Conservation (phyloP, 352 stramenopile species). For the Globisporangium cederbergense region DNA sequence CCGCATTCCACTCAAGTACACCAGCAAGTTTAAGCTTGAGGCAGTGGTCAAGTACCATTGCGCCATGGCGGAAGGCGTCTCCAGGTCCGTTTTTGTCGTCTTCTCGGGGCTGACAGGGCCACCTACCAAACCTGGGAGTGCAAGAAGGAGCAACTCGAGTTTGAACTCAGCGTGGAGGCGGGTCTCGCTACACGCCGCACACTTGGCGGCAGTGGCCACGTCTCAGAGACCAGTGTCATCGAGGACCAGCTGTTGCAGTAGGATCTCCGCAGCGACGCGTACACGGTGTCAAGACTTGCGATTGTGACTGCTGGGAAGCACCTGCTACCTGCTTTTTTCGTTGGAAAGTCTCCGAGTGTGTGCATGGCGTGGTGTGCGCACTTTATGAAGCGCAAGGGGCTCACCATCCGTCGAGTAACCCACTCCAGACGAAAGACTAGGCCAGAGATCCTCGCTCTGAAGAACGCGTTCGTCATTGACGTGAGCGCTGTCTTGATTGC, state of each 20-base stretch:
- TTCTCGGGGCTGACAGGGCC: background rate
- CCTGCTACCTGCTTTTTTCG: background rate
- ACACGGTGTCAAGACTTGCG: slow-evolving; percentile 2
- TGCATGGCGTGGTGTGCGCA: background rate
- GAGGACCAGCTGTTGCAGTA: slow-evolving; percentile 2
- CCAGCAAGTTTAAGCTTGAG: slow-evolving; percentile 1
- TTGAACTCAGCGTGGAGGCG: background rate
- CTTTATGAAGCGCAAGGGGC: background rate
- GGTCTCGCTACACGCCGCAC: background rate
- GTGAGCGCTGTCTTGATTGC: background rate
- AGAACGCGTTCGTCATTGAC: background rate
- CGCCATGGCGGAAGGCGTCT: background rate
- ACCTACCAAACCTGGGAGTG: background rate
- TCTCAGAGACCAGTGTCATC: slow-evolving; percentile 1
- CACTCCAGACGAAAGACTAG: background rate
- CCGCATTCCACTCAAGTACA: slow-evolving; percentile 4
- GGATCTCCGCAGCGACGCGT: background rate
- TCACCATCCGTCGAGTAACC: slow-evolving; percentile 1
- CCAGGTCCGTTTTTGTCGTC: background rate
- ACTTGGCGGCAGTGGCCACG: background rate
- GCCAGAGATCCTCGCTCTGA: background rate
- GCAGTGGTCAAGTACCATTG: slow-evolving; percentile 1
- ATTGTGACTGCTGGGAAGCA: background rate
- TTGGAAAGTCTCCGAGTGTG: background rate
- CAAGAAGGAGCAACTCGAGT: background rate